Percentiles rank a stretch among this genome's conserved stretches.
phyloP scores from a whole-genome alignment of 1,284 basidiomycete species.

The Irpex sp. region DNA sequence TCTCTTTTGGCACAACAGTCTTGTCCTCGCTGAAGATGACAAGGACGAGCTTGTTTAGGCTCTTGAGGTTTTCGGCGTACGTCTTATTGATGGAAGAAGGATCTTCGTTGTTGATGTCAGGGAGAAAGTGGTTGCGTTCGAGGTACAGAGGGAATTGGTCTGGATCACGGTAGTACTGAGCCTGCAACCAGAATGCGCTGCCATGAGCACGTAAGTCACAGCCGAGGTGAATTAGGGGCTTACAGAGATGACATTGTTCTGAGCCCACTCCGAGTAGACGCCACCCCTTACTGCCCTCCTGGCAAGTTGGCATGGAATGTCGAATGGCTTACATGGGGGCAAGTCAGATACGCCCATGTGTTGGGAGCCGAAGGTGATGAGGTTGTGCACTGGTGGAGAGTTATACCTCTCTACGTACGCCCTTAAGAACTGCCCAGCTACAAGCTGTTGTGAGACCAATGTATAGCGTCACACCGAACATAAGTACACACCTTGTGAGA shows the following conservation, averaged over 20 bases:
- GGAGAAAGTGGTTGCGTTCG: conserved; percentile 64
- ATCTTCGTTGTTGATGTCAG: conserved; percentile 75
- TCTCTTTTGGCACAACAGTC: conserved; percentile 82
- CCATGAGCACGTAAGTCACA: not conserved
- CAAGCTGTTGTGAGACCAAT: not conserved
- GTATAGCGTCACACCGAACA: conserved; percentile 13
- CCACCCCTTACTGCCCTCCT: conserved; percentile 69
- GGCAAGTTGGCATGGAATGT: conserved; percentile 77
- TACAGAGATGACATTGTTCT: conserved; percentile 78
- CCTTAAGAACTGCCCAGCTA: conserved; percentile 84
- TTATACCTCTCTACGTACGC: conserved; percentile 88
- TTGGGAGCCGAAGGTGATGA: conserved; percentile 87
- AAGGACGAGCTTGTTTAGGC: conserved; percentile 60
- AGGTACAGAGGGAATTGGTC: conserved; percentile 72
- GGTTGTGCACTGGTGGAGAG: conserved; percentile 72
- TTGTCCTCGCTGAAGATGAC: conserved; percentile 68
- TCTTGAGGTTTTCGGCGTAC: conserved; percentile 57
- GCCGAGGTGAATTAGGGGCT: conserved; percentile 11
- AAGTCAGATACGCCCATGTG: conserved; percentile 86
- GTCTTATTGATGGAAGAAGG: conserved; percentile 48
- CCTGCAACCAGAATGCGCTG: conserved; percentile 38
- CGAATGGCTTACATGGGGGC: conserved; percentile 66
- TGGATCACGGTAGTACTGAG: conserved; percentile 93
- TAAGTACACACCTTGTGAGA: conserved; percentile 74
- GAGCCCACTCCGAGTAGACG: conserved; percentile 83